Evolutionary conservation across 306 rosid species (phyloP), one percentile per base, ranked within the genome.

Genomic region (Acmispon strigosus): DNA sequence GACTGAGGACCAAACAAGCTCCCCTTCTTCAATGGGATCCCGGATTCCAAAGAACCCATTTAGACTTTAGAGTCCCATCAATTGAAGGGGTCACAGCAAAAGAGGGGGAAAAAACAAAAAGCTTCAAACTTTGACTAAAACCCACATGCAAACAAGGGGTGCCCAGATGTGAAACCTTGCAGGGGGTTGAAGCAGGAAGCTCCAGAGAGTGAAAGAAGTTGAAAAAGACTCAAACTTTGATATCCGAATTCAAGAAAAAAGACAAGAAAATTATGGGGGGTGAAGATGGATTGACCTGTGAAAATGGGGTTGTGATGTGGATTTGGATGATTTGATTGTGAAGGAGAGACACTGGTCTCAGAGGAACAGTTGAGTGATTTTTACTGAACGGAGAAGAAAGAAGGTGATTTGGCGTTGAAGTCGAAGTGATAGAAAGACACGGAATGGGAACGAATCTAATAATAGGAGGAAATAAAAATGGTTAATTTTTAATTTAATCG

Each of bases 11-110:
- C 89, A 60, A 87, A 81, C 56, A 74, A 73, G 70, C 86, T 86
- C 86, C 86, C 89, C 74, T 90, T 91, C 76, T 91, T 95, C 70
- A 79, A 81, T 52, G 88, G 75, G 78, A 73, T 61, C 74, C 86
- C 89, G 24, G 74, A 79, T 71, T 91, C 97, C 82, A 91, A 66
- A 24, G 96, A 89, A 89, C 96, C 99, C 99, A 95, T 95, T 82
- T 80, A 83, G 69, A 78, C 91, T 95, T 82, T 80, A 84, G 66
- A 79, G 80, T 82, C 82, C 90, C 97, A 93, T 90, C 76, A 82
- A 78, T 24, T 16, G 52, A 53, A 50, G 29, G n/a, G n/a, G n/a
- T n/a, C n/a, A n/a, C n/a, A n/a, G n/a, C n/a, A n/a, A n/a, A n/a
- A n/a, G n/a, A n/a, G n/a, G n/a, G n/a, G n/a, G n/a, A n/a, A n/a